A percentile compares a stretch with the other conserved stretches of the same genome.
phyloP scores from a whole-genome alignment of 768 basidiomycete species.

The Rubroboletus satanas region DNA sequence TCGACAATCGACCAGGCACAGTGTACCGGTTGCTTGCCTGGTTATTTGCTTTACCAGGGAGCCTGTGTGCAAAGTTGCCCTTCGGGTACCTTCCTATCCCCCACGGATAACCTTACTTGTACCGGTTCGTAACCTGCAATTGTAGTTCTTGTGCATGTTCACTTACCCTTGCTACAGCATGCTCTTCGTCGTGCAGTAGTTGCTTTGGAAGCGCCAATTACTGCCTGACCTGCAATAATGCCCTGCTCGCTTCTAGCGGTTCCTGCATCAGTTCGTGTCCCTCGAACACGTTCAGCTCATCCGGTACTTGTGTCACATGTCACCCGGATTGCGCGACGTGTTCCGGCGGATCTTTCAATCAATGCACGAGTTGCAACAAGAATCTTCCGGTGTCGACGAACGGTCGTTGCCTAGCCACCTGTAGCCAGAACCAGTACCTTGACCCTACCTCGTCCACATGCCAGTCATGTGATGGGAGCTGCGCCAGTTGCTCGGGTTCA shows the following conservation, averaged over 20 bases:
- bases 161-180: slow-evolving; percentile 40
- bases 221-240: slow-evolving; percentile 70
- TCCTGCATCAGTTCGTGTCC: slow-evolving; percentile 77
- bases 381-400: slow-evolving; percentile 67
- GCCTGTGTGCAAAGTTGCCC: slow-evolving; percentile 71
- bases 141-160: not conserved
- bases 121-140: slow-evolving; percentile 46
- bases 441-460: slow-evolving; percentile 63
- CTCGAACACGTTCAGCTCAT: slow-evolving; percentile 60
- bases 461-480: slow-evolving; percentile 68
- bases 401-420: slow-evolving; percentile 77
- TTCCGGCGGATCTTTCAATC: slow-evolving; percentile 70
- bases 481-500: slow-evolving; percentile 72
- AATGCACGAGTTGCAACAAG: slow-evolving; percentile 70
- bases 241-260: slow-evolving; percentile 65
- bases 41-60: slow-evolving; percentile 67
- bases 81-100: slow-evolving; percentile 64
- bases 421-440: slow-evolving; percentile 68
- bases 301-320: slow-evolving; percentile 67
- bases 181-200: slow-evolving; percentile 68
- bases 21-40: slow-evolving; percentile 77
- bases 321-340: slow-evolving; percentile 87
- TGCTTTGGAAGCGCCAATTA: slow-evolving; percentile 65
- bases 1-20: slow-evolving; percentile 64
- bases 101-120: slow-evolving; percentile 71